Percentiles rank a stretch among this genome's conserved stretches.
These are phyloP conservation scores for Marasmius sp. DNA, from an alignment of 1,284 basidiomycete genomes.

Conservation along the genomic window DNA sequence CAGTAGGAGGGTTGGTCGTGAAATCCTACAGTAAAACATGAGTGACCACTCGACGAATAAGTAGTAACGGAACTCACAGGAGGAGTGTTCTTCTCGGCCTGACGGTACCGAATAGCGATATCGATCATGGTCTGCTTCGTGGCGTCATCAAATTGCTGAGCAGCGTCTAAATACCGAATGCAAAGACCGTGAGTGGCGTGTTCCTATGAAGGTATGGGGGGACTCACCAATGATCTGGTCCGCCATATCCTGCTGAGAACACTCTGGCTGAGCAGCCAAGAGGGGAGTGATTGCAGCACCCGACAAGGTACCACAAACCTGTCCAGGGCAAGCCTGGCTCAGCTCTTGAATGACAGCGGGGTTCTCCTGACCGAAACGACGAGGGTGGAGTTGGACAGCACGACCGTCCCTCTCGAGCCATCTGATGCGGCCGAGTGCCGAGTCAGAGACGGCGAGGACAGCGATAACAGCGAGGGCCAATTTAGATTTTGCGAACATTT, in stretches of 20 bases:
- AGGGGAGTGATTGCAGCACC: conserved; percentile 53
- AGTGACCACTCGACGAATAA: neutral
- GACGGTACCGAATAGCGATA: conserved; percentile 55
- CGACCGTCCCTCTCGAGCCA: conserved; percentile 50
- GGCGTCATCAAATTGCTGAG: conserved; percentile 49
- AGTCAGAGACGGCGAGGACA: conserved; percentile 39
- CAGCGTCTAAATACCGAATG: conserved; percentile 39
- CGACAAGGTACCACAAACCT: conserved; percentile 51
- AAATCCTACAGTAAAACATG: conserved; percentile 41
- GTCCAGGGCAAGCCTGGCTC: conserved; percentile 44
- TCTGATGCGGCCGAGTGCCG: conserved; percentile 35
- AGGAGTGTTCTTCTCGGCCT: conserved; percentile 64
- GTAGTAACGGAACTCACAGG: conserved; percentile 37
- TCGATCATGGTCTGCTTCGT: conserved; percentile 54
- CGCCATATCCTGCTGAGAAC: conserved; percentile 60
- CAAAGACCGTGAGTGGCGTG: neutral
- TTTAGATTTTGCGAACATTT: conserved; percentile 48
- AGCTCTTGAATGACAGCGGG: conserved; percentile 49
- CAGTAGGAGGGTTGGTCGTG: conserved; percentile 47
- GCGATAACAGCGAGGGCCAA: conserved; percentile 36
- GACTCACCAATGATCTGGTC: conserved; percentile 56
- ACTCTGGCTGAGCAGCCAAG: conserved; percentile 55
- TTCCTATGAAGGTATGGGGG: neutral
- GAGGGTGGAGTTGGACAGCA: conserved; percentile 45
- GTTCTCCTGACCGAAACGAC: conserved; percentile 55